Evolutionary conservation across 352 stramenopile genomes (phyloP).

Genomic region (Thalassiosira mediterranea): DNA sequence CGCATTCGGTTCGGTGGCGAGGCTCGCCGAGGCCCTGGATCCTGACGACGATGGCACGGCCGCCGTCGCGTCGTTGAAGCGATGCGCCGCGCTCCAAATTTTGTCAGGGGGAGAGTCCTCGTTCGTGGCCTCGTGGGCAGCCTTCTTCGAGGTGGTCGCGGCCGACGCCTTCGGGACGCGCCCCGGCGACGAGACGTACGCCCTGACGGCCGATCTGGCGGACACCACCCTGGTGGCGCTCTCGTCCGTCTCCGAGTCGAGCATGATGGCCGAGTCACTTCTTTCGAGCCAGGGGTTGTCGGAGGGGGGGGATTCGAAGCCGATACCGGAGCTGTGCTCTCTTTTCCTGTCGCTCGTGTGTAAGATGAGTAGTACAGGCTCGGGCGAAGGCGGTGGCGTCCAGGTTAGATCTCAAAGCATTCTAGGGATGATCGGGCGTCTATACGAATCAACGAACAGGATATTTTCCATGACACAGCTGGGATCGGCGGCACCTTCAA

Average conservation of each 20-base stretch:
- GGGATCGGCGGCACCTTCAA: constrained; percentile 7
- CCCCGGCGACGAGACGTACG: constrained; percentile 13
- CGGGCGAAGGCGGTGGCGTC: too few species aligned
- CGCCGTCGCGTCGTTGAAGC: not conserved
- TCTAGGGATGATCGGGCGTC: constrained; percentile 29
- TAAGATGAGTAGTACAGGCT: too few species aligned
- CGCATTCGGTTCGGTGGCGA: constrained; percentile 21
- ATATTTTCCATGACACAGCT: constrained; percentile 43
- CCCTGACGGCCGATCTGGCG: constrained; percentile 21
- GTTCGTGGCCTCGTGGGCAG: constrained; percentile 33
- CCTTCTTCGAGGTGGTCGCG: constrained; percentile 38
- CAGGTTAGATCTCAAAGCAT: constrained; percentile 22
- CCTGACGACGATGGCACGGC: not conserved
- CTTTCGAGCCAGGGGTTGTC: constrained; percentile 29
- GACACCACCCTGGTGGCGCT: constrained; percentile 26
- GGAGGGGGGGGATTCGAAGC: constrained; percentile 14
- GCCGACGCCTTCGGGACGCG: constrained; percentile 12
- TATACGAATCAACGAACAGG: constrained; percentile 41
- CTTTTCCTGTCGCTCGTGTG: constrained; percentile 40
- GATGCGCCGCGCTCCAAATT: constrained; percentile 29
- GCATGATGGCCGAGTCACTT: constrained; percentile 39
- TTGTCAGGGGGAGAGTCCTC: constrained; percentile 16
- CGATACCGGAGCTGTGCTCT: constrained; percentile 42
- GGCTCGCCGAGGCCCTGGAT: constrained; percentile 11
- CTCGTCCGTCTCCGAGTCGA: constrained; percentile 34